Evolutionary conservation across 208 protist species (phyloP).

Genomic region (Crithidia thermophila): DNA sequence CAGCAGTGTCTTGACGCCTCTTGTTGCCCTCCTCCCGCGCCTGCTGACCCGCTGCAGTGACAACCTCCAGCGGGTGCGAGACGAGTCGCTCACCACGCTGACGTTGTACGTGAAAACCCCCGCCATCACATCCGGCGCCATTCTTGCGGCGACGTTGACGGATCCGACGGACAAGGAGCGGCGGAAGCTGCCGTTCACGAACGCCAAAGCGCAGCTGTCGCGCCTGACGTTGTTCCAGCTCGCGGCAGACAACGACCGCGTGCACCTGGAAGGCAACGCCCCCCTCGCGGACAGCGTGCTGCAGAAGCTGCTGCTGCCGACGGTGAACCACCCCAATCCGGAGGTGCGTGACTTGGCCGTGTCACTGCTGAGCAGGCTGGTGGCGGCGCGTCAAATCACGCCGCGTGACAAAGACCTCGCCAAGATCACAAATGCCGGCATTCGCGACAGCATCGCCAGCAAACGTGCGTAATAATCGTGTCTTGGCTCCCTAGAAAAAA

Average conservation of each 20-base stretch:
- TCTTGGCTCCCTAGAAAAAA: no score
- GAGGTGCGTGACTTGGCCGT: slow-evolving; percentile 84
- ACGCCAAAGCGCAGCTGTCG: slow-evolving; percentile 67
- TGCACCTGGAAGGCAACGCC: slow-evolving; percentile 15
- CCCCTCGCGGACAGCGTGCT: slow-evolving; percentile 35
- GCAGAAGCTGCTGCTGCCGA: slow-evolving; percentile 69
- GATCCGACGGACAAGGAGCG: slow-evolving; percentile 79
- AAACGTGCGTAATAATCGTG: neutral
- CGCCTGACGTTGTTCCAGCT: slow-evolving; percentile 66
- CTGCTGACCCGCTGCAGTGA: slow-evolving; percentile 80
- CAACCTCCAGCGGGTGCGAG: slow-evolving; percentile 64
- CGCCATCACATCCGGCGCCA: slow-evolving; percentile 29
- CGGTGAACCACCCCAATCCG: slow-evolving; percentile 69
- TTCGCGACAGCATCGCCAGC: slow-evolving; percentile 52
- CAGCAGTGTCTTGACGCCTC: slow-evolving; percentile 35
- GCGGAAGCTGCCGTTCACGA: slow-evolving; percentile 52
- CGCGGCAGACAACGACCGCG: slow-evolving; percentile 20
- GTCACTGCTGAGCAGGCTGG: slow-evolving; percentile 41
- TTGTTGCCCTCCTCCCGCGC: slow-evolving; percentile 67
- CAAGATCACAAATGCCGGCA: slow-evolving; percentile 64
- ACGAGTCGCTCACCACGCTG: slow-evolving; percentile 71
- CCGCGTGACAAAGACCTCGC: slow-evolving; percentile 51
- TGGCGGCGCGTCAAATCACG: slow-evolving; percentile 30
- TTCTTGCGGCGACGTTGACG: slow-evolving; percentile 57
- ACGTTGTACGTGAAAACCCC: slow-evolving; percentile 51